Base-by-base conservation (phyloP, 352 stramenopile genomes). In the Globisporangium iwayamae region DNA sequence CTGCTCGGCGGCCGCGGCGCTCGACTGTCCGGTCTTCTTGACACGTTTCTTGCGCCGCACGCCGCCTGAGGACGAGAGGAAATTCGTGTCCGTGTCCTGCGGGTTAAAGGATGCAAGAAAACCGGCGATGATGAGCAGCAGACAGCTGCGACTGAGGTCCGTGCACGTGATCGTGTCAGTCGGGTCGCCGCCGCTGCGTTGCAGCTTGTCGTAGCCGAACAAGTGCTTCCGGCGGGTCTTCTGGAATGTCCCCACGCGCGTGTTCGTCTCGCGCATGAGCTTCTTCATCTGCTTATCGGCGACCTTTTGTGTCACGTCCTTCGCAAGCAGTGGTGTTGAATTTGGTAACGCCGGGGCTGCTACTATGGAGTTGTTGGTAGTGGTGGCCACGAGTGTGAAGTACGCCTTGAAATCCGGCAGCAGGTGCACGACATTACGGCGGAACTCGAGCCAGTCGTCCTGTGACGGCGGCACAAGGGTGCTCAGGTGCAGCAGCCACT, bases 21-120 rank as follows among this genome's bases (percentile, higher is more conserved):
- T 68, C 48, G 82, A 69, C 50, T 83, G 75, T 7, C 56, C 69
- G 11, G 69, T 72, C 58, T 75, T 81, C 14, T 67, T 72, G 48
- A 52, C 45, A 20, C 76, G 75, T 20, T 85, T 85, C 67, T 85
- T 89, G 18, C 75, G 78, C 32, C 78, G 75, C 56, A 66, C 45
- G 16, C 78, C 78, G 4, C 72, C 72, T 13, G 81, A 80, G 18
- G 78, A 89, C 52, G 85, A 89, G 11, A 94, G 73, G 41, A 91
- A 94, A 48, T 83, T 74, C 16, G 73, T 62, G 70, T 94, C 85
- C 0, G 72, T 81, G 62, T 91, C 82, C 57, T 94, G 80, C 4
- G 84, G 83, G 55, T 89, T 94, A 63, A 94, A 94, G 10, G 83
- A 93, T 18, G 85, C 80, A 41, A 94, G 51, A 60, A 87, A 92